These are phyloP conservation scores for Citrus cavaleriei DNA, from an alignment of 345 rosid genomes.

Conservation along the genomic window DNA sequence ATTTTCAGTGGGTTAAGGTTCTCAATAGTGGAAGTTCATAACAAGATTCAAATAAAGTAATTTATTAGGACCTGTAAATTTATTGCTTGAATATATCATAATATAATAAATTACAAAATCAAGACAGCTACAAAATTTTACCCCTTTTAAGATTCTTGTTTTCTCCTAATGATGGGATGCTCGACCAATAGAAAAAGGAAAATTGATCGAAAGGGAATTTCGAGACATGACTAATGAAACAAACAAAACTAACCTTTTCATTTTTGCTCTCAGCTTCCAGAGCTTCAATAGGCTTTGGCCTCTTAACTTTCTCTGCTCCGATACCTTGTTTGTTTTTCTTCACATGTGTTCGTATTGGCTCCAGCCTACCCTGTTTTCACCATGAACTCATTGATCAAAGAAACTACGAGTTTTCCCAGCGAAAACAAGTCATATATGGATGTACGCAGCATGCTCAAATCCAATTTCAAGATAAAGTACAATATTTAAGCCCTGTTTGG, in stretches of 20 bases:
- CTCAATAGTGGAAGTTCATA: neutral
- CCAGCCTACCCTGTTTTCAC: conserved; percentile 67
- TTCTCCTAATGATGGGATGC: no score
- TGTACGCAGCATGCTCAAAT: neutral
- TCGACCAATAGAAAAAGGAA: neutral
- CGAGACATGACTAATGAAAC: neutral
- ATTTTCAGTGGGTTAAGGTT: neutral
- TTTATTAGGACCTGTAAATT: neutral
- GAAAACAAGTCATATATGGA: neutral
- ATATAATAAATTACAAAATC: neutral
- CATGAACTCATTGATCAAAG: conserved; percentile 1
- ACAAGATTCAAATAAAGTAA: neutral
- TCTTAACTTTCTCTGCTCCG: conserved; percentile 57
- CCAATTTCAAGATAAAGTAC: neutral
- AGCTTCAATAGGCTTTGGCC: conserved; percentile 23
- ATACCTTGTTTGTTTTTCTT: conserved; percentile 78
- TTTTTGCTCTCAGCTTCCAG: conserved; percentile 20
- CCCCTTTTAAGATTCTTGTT: no score
- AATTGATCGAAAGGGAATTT: neutral
- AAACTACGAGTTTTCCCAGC: neutral
- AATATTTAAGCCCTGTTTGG: neutral
- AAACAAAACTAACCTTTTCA: conserved; percentile 27
- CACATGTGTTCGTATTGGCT: conserved; percentile 50
- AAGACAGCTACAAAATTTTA: no score
- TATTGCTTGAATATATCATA: neutral